Base-by-base conservation (phyloP, 352 stramenopile genomes). In the Aphanomyces invadans region DNA sequence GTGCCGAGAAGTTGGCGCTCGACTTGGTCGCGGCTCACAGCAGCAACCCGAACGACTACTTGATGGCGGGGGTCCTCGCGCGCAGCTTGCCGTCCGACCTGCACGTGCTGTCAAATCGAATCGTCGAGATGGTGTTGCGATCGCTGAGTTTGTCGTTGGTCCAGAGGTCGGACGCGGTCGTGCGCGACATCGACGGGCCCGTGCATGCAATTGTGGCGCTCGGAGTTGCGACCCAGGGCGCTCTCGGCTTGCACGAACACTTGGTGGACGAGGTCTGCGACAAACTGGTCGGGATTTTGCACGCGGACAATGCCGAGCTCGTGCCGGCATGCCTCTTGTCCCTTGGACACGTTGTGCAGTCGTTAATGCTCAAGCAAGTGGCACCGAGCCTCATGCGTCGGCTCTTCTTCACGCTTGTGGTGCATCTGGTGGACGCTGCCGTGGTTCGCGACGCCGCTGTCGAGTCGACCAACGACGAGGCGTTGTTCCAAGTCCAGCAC, bases 241-340 rank as follows among this genome's bases (percentile, higher is more conserved):
- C 60, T 19, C 44, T 67, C 0, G 48, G 60, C 12, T 32, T 67
- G 42, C 60, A 67, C 33, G 60, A 67, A 32, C 31, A 49, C 12
- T 44, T 39, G 2, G 60, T 67, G 19, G 60, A 67, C 11, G 60
- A 67, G 44, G 44, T 67, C 11, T 39, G 26, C 7, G 60, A 67
- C 28, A 67, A 67, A 51, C 38, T 67, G 15, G 4, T 31, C 11
- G 60, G 60, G 15, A 57, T 67, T 7, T 42, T 51, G 7, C 2
- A 23, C 26, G 7, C 49, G 12, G 49, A 57, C 25, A 44, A 67
- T 10, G 23, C 42, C 9, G 31, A 21, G 0, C 25, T 57, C 7
- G 60, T 44, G 29, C 60, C 60, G 17, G 4, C 60, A 31, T 67
- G 60, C 42, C 21, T 67, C 46, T 33, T 67, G 25, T 39, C 60